phyloP scores from a whole-genome alignment of 805 yeast species.

The Grigorovia transvaalensis region DNA sequence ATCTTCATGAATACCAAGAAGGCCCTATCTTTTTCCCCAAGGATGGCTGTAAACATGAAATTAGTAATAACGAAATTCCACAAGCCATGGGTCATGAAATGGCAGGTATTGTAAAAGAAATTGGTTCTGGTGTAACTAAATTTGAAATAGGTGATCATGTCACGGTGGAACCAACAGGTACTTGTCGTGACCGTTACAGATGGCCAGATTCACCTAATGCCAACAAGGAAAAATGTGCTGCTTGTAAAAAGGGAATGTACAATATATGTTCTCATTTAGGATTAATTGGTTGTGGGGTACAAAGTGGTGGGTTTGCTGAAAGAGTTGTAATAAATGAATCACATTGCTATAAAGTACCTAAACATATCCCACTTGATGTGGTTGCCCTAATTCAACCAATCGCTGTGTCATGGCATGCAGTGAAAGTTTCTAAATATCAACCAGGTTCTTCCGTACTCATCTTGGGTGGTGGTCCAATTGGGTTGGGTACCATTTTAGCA shows the following conservation, averaged over 20 bases:
- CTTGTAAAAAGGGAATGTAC: slow-evolving; percentile 41
- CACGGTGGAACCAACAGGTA: slow-evolving; percentile 48
- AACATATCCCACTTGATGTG: slow-evolving; percentile 38
- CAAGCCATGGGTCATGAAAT: slow-evolving; percentile 47
- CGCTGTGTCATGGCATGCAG: slow-evolving; percentile 51
- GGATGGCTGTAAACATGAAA: slow-evolving; percentile 29
- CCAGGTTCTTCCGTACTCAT: slow-evolving; percentile 40
- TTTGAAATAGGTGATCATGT: slow-evolving; percentile 47
- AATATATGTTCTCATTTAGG: slow-evolving; percentile 43
- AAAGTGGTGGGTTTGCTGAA: slow-evolving; percentile 48
- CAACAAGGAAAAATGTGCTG: slow-evolving; percentile 32
- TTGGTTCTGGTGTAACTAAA: slow-evolving; percentile 37
- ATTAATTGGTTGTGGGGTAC: slow-evolving; percentile 46
- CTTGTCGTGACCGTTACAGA: slow-evolving; percentile 40
- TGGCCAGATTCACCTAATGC: slow-evolving; percentile 29
- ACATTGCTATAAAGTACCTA: slow-evolving; percentile 34
- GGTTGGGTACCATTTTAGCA: slow-evolving; percentile 49
- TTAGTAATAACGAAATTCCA: slow-evolving; percentile 33
- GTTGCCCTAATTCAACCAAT: slow-evolving; percentile 52
- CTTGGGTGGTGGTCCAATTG: slow-evolving; percentile 56
- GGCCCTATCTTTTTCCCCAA: slow-evolving; percentile 51
- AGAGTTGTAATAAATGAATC: slow-evolving; percentile 33
- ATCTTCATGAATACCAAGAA: slow-evolving; percentile 44
- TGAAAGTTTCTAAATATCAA: slow-evolving; percentile 36
- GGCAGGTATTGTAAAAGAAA: slow-evolving; percentile 35